phyloP scores from a whole-genome alignment of 192 early-diverging fungal genomes.

The Coemansia sp. region DNA sequence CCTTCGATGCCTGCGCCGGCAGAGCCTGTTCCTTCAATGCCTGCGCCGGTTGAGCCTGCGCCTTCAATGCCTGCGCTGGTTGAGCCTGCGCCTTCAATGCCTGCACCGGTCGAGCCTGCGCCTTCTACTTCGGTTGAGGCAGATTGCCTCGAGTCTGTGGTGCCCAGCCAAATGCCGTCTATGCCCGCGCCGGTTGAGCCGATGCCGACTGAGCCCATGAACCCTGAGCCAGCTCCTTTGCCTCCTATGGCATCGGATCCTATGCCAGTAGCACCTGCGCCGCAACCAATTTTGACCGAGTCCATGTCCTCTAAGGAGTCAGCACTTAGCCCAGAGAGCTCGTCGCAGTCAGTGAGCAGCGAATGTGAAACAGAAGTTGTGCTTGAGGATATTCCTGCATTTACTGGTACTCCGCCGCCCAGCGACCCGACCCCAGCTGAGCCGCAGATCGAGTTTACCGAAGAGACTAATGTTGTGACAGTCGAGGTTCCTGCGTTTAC shows the following conservation, averaged over 20 bases:
- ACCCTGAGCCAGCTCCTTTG: constrained; percentile 12
- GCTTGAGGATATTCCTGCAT: not conserved
- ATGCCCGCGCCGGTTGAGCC: constrained; percentile 6
- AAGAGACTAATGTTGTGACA: not conserved
- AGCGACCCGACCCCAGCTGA: not conserved
- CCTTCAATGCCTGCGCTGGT: not conserved
- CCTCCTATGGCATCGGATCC: constrained; percentile 13
- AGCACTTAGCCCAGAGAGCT: constrained; percentile 1
- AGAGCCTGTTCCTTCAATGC: not conserved
- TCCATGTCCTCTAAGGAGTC: constrained; percentile 11
- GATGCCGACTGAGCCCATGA: constrained; percentile 8
- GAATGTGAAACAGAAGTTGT: not conserved
- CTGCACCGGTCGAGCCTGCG: not conserved
- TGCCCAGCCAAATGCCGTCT: not conserved
- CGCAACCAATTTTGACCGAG: constrained; percentile 6
- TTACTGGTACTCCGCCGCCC: constrained; percentile 20
- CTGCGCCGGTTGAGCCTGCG: not conserved
- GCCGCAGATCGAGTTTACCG: not conserved
- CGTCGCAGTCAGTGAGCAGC: not conserved
- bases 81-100: not conserved
- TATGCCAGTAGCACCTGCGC: constrained; percentile 9
- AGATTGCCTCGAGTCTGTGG: not conserved
- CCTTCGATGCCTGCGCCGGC: not conserved
- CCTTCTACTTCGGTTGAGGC: not conserved
- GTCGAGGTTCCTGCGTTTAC: not conserved